phyloP scores from a whole-genome alignment of 2,329 filamentous ascomycete genomes.

The Trichothecium roseum region DNA sequence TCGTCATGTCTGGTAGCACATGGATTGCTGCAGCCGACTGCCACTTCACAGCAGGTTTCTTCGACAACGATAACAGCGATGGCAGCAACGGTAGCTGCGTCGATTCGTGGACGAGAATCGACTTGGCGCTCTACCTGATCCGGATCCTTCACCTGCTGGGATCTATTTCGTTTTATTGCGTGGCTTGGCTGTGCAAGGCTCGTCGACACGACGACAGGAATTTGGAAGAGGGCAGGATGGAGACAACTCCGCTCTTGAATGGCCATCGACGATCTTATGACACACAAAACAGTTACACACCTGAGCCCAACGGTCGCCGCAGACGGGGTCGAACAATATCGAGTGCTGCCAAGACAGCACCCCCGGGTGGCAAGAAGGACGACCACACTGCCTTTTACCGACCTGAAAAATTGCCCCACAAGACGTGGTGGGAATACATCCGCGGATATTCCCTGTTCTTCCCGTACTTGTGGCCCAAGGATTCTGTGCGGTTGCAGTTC shows the following conservation, averaged over 20 bases:
- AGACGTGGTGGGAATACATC: constrained; percentile 94
- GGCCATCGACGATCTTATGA: constrained; percentile 25
- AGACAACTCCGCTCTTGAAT: constrained; percentile 54
- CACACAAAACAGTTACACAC: constrained; percentile 15
- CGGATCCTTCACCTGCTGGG: constrained; percentile 58
- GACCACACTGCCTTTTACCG: constrained; percentile 76
- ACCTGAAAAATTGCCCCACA: constrained; percentile 73
- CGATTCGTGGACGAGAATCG: constrained; percentile 35
- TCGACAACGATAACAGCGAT: constrained; percentile 6
- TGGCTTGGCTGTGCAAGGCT: constrained; percentile 29
- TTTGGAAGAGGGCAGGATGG: constrained; percentile 34
- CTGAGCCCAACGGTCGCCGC: constrained; percentile 17
- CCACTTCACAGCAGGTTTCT: constrained; percentile 36
- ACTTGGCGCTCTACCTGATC: constrained; percentile 55
- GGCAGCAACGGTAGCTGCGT: constrained; percentile 17
- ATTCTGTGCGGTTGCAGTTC: constrained; percentile 61
- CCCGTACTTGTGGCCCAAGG: constrained; percentile 91
- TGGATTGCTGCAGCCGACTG: constrained; percentile 56
- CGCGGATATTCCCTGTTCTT: constrained; percentile 90
- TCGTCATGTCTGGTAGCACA: constrained; percentile 59
- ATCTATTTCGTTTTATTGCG: constrained; percentile 39
- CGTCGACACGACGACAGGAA: constrained; percentile 24
- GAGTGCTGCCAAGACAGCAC: constrained; percentile 23
- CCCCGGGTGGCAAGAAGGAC: constrained; percentile 32
- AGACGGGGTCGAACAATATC: constrained; percentile 24